Percentiles rank a stretch among this genome's conserved stretches.
These are phyloP conservation scores for Suillus fuscotomentosus DNA, from an alignment of 768 basidiomycete species.

Conservation along the genomic window DNA sequence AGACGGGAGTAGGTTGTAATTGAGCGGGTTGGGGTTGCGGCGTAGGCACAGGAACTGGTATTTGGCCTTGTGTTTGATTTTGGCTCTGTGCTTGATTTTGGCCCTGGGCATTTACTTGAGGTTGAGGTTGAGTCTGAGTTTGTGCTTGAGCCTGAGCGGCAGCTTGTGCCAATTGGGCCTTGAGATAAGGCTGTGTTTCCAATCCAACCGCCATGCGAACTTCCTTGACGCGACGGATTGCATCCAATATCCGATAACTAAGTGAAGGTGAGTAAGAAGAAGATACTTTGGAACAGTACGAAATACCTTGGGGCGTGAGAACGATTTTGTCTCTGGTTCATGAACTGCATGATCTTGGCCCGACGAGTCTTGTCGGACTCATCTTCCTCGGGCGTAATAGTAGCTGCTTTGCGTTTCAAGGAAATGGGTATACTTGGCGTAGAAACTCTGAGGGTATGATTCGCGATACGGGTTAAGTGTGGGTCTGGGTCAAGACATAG, in stretches of 20 bases:
- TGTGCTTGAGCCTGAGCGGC: constrained; percentile 16
- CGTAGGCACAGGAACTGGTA: constrained; percentile 26
- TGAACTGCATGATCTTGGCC: constrained; percentile 75
- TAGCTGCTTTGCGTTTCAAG: constrained; percentile 73
- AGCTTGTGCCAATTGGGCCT: constrained; percentile 3
- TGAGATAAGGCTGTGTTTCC: constrained; percentile 1
- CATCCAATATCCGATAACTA: constrained; percentile 62
- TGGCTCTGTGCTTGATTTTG: constrained; percentile 24
- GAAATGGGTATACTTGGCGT: constrained; percentile 71
- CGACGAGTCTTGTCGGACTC: constrained; percentile 72
- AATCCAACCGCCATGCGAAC: constrained; percentile 20
- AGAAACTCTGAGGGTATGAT: constrained; percentile 70
- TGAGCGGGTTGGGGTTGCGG: constrained; percentile 33
- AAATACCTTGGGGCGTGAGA: constrained; percentile 50
- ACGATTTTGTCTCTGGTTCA: constrained; percentile 58
- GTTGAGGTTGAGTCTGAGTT: constrained; percentile 16
- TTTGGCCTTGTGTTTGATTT: constrained; percentile 30
- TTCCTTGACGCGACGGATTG: constrained; percentile 34
- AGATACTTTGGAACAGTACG: not conserved
- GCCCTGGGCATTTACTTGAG: constrained; percentile 25
- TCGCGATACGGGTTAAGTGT: constrained; percentile 72
- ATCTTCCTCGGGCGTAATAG: constrained; percentile 71
- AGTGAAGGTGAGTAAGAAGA: not conserved
- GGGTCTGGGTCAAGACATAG: constrained; percentile 81
- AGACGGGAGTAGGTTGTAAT: constrained; percentile 34